Percentiles rank a stretch among this genome's conserved stretches.
Evolutionary conservation across 345 rosid genomes (phyloP).

Genomic region (Eucalyptus urophylla): DNA sequence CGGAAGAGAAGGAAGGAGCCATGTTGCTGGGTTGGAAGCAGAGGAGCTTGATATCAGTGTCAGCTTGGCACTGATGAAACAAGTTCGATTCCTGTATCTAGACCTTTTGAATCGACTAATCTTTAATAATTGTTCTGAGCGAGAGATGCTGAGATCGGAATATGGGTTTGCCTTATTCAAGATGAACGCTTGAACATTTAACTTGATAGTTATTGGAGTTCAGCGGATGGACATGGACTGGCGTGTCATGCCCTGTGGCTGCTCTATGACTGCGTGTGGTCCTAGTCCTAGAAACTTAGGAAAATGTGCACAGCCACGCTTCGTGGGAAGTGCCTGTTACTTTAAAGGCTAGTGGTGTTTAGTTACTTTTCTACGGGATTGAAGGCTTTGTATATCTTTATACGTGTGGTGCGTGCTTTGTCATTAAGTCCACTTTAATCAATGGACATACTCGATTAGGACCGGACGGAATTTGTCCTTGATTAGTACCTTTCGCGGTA

Average conservation of each 20-base stretch:
- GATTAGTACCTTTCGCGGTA: background rate
- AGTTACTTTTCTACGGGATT: background rate
- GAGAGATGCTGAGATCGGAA: background rate
- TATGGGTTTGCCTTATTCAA: rapidly evolving
- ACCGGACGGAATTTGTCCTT: too few relatives aligned
- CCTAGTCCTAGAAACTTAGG: background rate
- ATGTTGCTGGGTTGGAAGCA: slow-evolving; percentile 64
- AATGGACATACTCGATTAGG: background rate
- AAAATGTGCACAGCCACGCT: background rate
- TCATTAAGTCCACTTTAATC: background rate
- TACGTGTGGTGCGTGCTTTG: background rate
- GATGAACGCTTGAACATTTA: background rate
- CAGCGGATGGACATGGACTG: background rate
- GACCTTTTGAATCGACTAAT: background rate
- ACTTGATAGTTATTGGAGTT: background rate
- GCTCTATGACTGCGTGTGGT: background rate
- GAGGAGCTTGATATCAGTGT: slow-evolving; percentile 48
- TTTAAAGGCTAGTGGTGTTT: background rate
- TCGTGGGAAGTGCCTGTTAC: background rate
- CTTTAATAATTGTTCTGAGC: background rate
- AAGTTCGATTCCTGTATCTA: background rate
- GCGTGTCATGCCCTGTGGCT: background rate
- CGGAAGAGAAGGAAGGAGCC: slow-evolving; percentile 55
- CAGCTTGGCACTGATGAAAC: slow-evolving; percentile 45
- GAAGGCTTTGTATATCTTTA: background rate